Evolutionary conservation across 1,284 basidiomycete species (phyloP), one percentile per base, ranked within the genome.

Genomic region (Puccinia horiana): DNA sequence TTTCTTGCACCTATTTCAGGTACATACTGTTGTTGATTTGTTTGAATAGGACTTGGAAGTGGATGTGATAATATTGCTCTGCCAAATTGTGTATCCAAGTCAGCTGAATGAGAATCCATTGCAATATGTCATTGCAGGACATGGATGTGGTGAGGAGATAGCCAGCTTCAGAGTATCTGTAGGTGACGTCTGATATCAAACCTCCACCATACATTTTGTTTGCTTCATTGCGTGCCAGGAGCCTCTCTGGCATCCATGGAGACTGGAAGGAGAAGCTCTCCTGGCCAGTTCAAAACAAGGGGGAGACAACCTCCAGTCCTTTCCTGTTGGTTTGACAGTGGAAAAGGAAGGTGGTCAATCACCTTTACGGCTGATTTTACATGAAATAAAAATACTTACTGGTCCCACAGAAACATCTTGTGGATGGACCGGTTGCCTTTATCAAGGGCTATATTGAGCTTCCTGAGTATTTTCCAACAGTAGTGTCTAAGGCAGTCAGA

Each of bases 31-130:
- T n/a, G n/a, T n/a, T n/a, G n/a, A n/a, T n/a, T n/a, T n/a, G n/a
- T n/a, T n/a, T n/a, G n/a, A n/a, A n/a, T n/a, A n/a, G n/a, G n/a
- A n/a, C n/a, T n/a, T n/a, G n/a, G n/a, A n/a, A n/a, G n/a, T n/a
- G n/a, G n/a, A n/a, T n/a, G n/a, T n/a, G n/a, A n/a, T n/a, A n/a
- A n/a, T n/a, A n/a, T n/a, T 49, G 29, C 20, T 9, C 35, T 18
- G 14, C 40, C 2, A 75, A 44, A 11, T 44, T 44, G 20, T 20
- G 29, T 2, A 74, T 74, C 49, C 72, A 74, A 11, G 44, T 49
- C n/a, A 74, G 72, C 44, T 74, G n/a, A 44, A 74, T 18, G 8
- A 44, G 72, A 26, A 49, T 74, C 72, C 72, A 74, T 16, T 26
- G 72, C 12, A 16, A 20, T 18, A 52, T 29, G 9, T 35, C 18